Evolutionary conservation across 495 filamentous ascomycete genomes (phyloP).

Genomic region (Trichocladium uniseriatum): DNA sequence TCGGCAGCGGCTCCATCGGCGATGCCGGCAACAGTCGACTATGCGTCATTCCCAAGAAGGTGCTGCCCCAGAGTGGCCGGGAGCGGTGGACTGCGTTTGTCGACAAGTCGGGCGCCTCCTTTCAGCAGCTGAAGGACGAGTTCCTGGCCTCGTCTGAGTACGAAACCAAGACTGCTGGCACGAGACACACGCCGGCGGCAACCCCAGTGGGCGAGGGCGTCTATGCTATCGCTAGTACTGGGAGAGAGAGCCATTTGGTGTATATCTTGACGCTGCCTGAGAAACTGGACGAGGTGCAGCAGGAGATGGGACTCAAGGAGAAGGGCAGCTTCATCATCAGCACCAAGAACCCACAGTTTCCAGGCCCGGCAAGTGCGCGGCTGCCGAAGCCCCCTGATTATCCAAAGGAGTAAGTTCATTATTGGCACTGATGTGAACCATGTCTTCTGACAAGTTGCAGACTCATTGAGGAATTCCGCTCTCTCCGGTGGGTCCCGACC

Average conservation of each 20-base stretch:
- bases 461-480: conserved; percentile 63
- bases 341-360: conserved; percentile 68
- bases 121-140: conserved; percentile 62
- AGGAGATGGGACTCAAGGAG: conserved; percentile 60
- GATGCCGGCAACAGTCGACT: conserved; percentile 61
- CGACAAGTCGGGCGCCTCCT: conserved; percentile 59
- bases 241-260: conserved; percentile 62
- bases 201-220: conserved; percentile 75
- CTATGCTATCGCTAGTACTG: conserved; percentile 71
- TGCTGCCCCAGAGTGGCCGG: conserved; percentile 57
- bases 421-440: not conserved
- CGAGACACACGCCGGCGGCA: conserved; percentile 60
- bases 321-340: conserved; percentile 73
- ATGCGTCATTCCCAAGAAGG: conserved; percentile 78
- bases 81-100: conserved; percentile 80
- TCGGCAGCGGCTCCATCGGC: conserved; percentile 53
- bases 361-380: conserved; percentile 52
- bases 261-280: conserved; percentile 76
- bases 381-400: conserved; percentile 62
- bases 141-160: conserved; percentile 62
- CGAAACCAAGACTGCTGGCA: conserved; percentile 65
- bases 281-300: conserved; percentile 61
- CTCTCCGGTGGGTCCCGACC: conserved; percentile 63
- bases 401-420: conserved; percentile 56
- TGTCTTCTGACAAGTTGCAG: conserved; percentile 15